Base-by-base conservation (phyloP, 2,329 filamentous ascomycete species). In the Colletotrichum cordylinicola region DNA sequence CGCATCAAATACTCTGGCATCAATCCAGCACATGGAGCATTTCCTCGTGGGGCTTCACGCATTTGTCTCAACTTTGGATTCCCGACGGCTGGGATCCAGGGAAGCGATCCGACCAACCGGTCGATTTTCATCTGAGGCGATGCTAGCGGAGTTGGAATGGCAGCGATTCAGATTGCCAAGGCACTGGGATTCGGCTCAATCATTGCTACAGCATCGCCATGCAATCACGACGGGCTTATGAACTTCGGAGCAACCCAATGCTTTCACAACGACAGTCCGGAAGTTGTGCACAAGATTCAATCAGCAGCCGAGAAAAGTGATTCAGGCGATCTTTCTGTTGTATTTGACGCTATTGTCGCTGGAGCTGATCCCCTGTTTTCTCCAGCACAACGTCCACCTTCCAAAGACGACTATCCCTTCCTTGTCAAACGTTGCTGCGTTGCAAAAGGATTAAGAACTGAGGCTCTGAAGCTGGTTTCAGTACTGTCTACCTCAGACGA, bases 41-140 rank as follows among this genome's bases (percentile, higher is more conserved):
- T 52, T 52, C 43, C 10, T 52, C 43, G 13, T 21, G 10, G n/a
- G 43, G 10, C 43, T 52, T 12, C 43, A 52, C n/a, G 21, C n/a
- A 21, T 52, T 52, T 21, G 21, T 43, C 39, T 43, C 39, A 16
- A 43, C 1, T 43, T 43, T 43, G 39, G 39, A 4, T n/a, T 43
- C 10, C 39, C 39, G 39, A 16, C 16, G 39, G 39, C 39, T 43
- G 39, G 39, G 0, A 43, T 43, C 1, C 39, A n/a, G 16, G 39
- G 39, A 43, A 43, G 16, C 39, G 0, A 43, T 1, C 16, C 39
- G 39, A 43, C 39, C 39, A 8, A 6, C 16, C 39, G 16, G 9
- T 43, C 52, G 52, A 21, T 85, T 6, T 69, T 86, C 31, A 79
- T 86, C 35, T 86, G 85, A 84, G 84, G 84, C 16, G 84, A 82